Evolutionary conservation across 1,139 yeast species (phyloP), one percentile per base, ranked within the genome.

Genomic region (Nadsonia commutata): DNA sequence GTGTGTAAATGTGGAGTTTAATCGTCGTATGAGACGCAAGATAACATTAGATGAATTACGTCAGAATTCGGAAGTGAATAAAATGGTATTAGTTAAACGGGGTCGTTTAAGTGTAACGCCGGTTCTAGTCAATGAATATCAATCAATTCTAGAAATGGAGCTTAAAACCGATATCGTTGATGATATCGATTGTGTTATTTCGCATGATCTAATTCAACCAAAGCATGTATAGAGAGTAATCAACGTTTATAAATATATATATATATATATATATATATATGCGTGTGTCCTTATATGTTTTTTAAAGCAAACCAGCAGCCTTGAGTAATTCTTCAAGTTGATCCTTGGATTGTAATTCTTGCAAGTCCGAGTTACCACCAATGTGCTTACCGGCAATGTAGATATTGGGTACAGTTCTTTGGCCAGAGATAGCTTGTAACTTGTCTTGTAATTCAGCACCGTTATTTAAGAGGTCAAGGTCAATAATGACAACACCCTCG

Each of bases 341-440:
- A 45, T 71, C 74, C 37, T 54, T 46, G 27, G 56, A 53, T 47
- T 69, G 66, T 60, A 78, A 70, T 40, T 70, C 66, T 65, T 84
- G 94, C 49, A 88, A 69, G 54, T 82, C 94, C 42, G 88, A 79
- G 72, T 85, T 83, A 48, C 98, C 98, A 49, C 98, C 98, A 56
- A 90, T 76, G 67, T 85, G 95, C 65, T 84, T 72, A 47, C 95
- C 95, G 43, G 72, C 78, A 60, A 90, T 86, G 66, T 80, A 86
- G 51, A 90, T 74, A 63, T 82, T 88, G 50, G 98, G 98, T 47
- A 90, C 97, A 37, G 96, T 85, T 54, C 76, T 72, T 68, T 90
- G 97, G 49, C 95, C 94, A 37, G 94, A 80, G 51, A 85, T 63
- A 57, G 80, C 78, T 40, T 58, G 60, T 50, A 90, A 71, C 46